Evolutionary conservation across 2,329 filamentous ascomycete species (phyloP), one percentile per base, ranked within the genome.

Genomic region (Xenoacremonium recifei): DNA sequence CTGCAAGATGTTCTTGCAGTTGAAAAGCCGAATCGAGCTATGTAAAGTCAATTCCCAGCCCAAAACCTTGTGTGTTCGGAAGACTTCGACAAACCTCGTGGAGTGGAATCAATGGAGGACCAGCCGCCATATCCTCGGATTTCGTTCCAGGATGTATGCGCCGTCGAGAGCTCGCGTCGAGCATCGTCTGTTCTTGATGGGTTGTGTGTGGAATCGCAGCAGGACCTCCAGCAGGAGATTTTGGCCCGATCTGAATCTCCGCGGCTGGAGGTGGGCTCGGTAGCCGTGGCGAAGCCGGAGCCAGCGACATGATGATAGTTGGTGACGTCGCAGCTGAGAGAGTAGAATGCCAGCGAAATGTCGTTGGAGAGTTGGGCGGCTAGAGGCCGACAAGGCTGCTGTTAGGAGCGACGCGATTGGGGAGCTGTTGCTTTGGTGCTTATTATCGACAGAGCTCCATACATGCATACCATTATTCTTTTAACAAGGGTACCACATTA

Each of bases 21-120:
- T 96, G 93, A 64, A 97, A 99, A 33, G 93, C 88, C 17, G 92
- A 97, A 63, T 99, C 91, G 54, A 99, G 89, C 88, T 96, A 64
- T 40, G 10, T 20, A 13, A 30, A 36, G 49, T 53, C 40, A 56
- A 52, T 20, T n/a, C n/a, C n/a, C n/a, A n/a, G n/a, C n/a, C n/a
- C n/a, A n/a, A 34, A 18, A 6, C 7, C 35, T 44, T 45, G 12
- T 18, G 37, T 35, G 20, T 9, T 12, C 19, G 6, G 21, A 16
- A 13, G 21, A 6, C 19, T 27, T 36, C 19, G 21, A 65, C 77
- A 51, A 64, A 95, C 90, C 75, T 96, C 88, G 51, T 82, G 81
- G 45, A 96, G 71, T 32, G 92, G 87, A 41, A 96, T 79, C 48
- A 97, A 73, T 13, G 93, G 92, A 52, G 92, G 93, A 0, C 93